phyloP scores from a whole-genome alignment of 2,329 filamentous ascomycete genomes.

The Lasiodiplodia gonubiensis region DNA sequence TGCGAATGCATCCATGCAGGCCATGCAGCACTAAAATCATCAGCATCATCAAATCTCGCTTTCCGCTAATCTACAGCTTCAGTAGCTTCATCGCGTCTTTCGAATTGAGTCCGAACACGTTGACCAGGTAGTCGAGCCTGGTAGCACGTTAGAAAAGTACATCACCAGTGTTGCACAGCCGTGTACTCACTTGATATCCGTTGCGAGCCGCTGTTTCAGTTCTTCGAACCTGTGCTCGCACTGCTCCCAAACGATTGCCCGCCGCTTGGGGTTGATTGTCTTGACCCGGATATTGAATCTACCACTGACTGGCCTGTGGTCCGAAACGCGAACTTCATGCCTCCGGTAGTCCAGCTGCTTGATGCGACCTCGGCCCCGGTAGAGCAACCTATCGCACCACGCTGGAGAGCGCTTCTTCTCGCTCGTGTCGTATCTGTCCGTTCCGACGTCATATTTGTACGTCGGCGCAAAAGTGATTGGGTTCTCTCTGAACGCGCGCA shows the following conservation, averaged over 20 bases:
- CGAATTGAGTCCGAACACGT: conserved; percentile 63
- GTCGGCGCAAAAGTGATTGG: conserved; percentile 93
- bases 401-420: conserved; percentile 94
- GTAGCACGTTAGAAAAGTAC: conserved; percentile 4
- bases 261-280: conserved; percentile 71
- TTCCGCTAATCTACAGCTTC: conserved; percentile 15
- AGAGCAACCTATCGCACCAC: conserved; percentile 96
- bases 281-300: conserved; percentile 84
- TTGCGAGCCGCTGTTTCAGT: conserved; percentile 70
- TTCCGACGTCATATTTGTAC: conserved; percentile 98
- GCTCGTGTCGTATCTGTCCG: conserved; percentile 89
- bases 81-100: conserved; percentile 54
- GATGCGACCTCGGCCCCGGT: conserved; percentile 78
- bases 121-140: conserved; percentile 69
- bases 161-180: background rate
- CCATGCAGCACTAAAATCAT: conserved; percentile 27
- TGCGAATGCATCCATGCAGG: conserved; percentile 24
- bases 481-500: conserved; percentile 88
- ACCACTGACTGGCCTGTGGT: conserved; percentile 91
- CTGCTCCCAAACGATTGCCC: conserved; percentile 71
- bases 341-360: conserved; percentile 86
- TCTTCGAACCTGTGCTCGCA: conserved; percentile 77
- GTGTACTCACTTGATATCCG: conserved; percentile 75
- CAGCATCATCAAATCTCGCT: conserved; percentile 23
- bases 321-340: conserved; percentile 88